Evolutionary conservation across 768 basidiomycete species (phyloP), one percentile per base, ranked within the genome.

Genomic region (Trametes sanguinea): DNA sequence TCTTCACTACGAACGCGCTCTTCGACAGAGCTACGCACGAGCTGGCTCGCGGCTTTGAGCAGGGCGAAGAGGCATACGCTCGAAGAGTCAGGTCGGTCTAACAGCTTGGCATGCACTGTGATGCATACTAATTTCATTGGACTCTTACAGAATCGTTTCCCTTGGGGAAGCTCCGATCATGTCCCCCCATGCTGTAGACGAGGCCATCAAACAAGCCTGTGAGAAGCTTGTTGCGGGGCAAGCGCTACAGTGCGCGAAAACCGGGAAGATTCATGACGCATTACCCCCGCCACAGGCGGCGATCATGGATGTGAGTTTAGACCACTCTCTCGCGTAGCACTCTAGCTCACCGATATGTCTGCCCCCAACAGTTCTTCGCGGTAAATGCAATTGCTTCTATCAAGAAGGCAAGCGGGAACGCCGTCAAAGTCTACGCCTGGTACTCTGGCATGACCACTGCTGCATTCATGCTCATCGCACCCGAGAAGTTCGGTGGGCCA

Each of bases 341-440:
- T 50, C 6, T 11, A 10, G 2, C 32, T 14, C 8, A 27, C 11
- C 14, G 8, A 50, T 11, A 13, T 33, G 1, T 6, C 45, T 17
- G 6, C 8, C 2, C 22, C 11, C 35, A 37, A 46, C 45, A 62
- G 61, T 52, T 56, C 42, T 62, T 62, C 43, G 61, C 48, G 14
- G n/a, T 52, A 2, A 48, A 51, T 2, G 47, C 57, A 3, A 14
- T 32, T 11, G 37, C 27, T 2, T 27, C 40, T 2, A 43, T 58
- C 5, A 58, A 14, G 39, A 58, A 51, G 40, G 14, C 63, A 2
- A 69, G 68, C 48, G 48, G 51, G 13, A 52, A 54, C n/a, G 51
- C 55, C 1, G 55, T 69, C 14, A 65, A 66, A 54, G 39, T 65
- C 13, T 65, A 51, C 47, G 44, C 48, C 3, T 67, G 66, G 66